A percentile compares a stretch with the other conserved stretches of the same genome.
phyloP scores from a whole-genome alignment of 441 rosid species.

The Populus hybrid region DNA sequence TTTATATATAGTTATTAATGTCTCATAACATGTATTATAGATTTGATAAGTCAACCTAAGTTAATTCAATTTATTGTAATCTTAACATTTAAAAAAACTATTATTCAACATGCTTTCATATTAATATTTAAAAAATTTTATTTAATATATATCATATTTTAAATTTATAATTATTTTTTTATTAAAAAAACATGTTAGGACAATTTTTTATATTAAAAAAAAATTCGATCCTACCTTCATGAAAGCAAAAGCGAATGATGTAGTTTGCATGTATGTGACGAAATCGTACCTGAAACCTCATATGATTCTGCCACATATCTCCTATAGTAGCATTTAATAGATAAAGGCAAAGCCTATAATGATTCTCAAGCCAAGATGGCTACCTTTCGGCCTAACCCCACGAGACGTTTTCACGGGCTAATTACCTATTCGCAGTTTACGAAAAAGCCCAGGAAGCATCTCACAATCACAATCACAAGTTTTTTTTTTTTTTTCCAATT shows the following conservation, averaged over 20 bases:
- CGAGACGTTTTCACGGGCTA: slow-evolving; percentile 41
- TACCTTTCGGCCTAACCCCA: slow-evolving; percentile 27
- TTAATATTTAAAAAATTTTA: too few relatives aligned
- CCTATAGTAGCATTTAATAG: slow-evolving; percentile 15
- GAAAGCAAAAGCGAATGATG: too few relatives aligned
- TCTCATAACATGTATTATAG: too few relatives aligned
- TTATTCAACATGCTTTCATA: too few relatives aligned
- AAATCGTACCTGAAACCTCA: neutral
- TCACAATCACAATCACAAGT: slow-evolving; percentile 18
- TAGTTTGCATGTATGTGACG: too few relatives aligned
- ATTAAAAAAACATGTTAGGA: neutral
- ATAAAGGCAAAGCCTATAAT: slow-evolving; percentile 19
- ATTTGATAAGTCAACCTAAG: rapidly evolving
- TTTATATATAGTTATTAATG: too few relatives aligned
- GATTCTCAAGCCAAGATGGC: slow-evolving; percentile 25
- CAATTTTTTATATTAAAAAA: too few relatives aligned
- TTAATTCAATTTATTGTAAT: too few relatives aligned
- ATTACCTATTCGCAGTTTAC: slow-evolving; percentile 29
- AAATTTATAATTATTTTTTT: too few relatives aligned
- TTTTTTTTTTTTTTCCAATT: slow-evolving; percentile 12
- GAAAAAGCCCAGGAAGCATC: slow-evolving; percentile 24
- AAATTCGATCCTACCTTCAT: neutral
- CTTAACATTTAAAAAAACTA: too few relatives aligned
- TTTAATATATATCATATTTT: too few relatives aligned
- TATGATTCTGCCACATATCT: slow-evolving; percentile 13